Conservation (phyloP, 2,329 filamentous ascomycete genomes). For the Calonectria pseudoreteaudii region DNA sequence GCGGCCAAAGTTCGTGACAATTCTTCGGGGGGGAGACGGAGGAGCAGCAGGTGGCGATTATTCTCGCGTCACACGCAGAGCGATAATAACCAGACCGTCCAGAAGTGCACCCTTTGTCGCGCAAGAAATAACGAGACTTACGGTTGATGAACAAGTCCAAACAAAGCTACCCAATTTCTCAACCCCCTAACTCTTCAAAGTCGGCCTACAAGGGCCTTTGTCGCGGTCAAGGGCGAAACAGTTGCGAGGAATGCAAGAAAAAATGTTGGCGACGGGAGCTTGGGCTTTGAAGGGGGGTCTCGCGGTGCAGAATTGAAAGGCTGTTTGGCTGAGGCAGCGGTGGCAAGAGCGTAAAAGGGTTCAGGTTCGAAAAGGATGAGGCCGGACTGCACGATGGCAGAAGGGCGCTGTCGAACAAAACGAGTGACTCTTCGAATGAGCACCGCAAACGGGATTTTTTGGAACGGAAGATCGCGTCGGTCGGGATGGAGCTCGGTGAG, state of each 20-base stretch:
- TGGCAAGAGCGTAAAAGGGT: conserved; percentile 32
- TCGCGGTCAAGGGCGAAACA: conserved; percentile 31
- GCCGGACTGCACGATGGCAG: conserved; percentile 2
- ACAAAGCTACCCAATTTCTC: conserved; percentile 38
- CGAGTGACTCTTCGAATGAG: conserved; percentile 29
- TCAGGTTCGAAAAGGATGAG: conserved; percentile 25
- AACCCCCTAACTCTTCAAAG: conserved; percentile 42
- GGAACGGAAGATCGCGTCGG: conserved; percentile 42
- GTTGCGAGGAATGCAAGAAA: conserved; percentile 25
- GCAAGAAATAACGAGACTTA: conserved; percentile 39
- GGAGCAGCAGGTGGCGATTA: neutral
- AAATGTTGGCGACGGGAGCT: conserved; percentile 24
- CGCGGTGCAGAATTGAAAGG: conserved; percentile 37
- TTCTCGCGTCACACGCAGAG: conserved; percentile 8
- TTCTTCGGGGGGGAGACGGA: neutral
- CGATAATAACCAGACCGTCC: conserved; percentile 16
- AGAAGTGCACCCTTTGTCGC: conserved; percentile 14
- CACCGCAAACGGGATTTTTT: conserved; percentile 34
- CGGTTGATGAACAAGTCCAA: conserved; percentile 35
- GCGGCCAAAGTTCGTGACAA: neutral
- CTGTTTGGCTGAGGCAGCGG: conserved; percentile 33
- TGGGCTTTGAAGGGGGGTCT: conserved; percentile 20
- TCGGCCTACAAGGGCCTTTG: conserved; percentile 42
- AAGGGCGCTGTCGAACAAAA: conserved; percentile 22
- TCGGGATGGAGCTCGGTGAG: conserved; percentile 46